Conservation (phyloP, 2,329 filamentous ascomycete species). For the Lasiodiplodia gonubiensis region DNA sequence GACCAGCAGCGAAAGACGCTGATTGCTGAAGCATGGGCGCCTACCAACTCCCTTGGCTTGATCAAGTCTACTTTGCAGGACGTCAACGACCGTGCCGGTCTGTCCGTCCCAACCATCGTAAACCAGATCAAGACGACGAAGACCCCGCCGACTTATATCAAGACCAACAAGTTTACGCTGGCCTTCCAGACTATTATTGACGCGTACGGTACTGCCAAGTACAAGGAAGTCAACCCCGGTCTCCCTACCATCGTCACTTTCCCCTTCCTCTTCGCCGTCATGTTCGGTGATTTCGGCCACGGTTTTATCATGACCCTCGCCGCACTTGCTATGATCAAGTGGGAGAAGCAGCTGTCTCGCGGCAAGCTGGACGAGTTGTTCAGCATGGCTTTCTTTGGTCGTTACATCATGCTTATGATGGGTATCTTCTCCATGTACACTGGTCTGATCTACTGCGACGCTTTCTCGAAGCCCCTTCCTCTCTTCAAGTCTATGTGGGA, state of each 20-base stretch:
- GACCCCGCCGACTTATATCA: conserved; percentile 94
- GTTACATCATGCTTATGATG: conserved; percentile 99
- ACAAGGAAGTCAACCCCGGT: conserved; percentile 95
- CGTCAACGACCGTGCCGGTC: conserved; percentile 91
- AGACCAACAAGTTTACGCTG: conserved; percentile 98
- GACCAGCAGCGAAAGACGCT: conserved; percentile 94
- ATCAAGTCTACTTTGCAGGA: conserved; percentile 95
- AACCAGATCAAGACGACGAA: conserved; percentile 98
- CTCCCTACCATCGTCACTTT: conserved; percentile 96
- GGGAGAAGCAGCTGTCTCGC: conserved; percentile 78
- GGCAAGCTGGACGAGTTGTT: conserved; percentile 98
- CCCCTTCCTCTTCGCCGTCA: conserved; percentile 99
- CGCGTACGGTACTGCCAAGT: conserved; percentile 96
- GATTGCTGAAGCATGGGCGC: conserved; percentile 97
- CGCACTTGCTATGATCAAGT: conserved; percentile 92
- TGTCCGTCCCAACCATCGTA: conserved; percentile 98
- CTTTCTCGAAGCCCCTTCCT: conserved; percentile 91
- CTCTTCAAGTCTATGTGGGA: conserved; percentile 90
- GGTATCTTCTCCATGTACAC: conserved; percentile 96
- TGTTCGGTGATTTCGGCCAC: conserved; percentile 98
- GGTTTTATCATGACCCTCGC: conserved; percentile 86
- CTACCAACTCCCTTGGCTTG: conserved; percentile 83
- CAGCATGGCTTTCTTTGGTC: conserved; percentile 97
- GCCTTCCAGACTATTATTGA: conserved; percentile 99
- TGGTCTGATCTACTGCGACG: conserved; percentile 96